phyloP scores from a whole-genome alignment of 768 basidiomycete genomes.

The Naganishia vishniacii region DNA sequence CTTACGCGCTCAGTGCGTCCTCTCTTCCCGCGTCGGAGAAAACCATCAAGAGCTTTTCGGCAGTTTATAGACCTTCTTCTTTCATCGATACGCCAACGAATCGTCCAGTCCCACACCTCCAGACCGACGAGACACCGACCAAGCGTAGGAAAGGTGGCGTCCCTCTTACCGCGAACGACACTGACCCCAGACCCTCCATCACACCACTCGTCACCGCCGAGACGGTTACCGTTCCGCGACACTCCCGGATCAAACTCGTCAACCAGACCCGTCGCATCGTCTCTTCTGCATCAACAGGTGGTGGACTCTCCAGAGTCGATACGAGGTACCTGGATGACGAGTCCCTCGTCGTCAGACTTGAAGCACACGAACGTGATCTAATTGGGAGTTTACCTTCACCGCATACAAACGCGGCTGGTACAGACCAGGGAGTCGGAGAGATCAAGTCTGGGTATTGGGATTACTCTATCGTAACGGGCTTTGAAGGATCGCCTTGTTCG shows the following conservation, averaged over 20 bases:
- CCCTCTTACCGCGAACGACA: no score
- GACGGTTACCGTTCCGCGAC: no score
- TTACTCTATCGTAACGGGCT: constrained; percentile 9
- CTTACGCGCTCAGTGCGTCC: no score
- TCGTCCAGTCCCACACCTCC: no score
- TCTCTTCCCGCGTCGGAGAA: constrained; percentile 12
- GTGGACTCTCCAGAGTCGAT: constrained; percentile 4
- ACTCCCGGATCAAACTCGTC: neutral
- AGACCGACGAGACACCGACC: constrained; percentile 2
- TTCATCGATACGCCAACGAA: neutral
- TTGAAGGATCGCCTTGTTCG: constrained; percentile 5
- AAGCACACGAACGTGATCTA: constrained; percentile 1
- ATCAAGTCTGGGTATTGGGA: constrained; percentile 13
- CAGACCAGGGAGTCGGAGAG: neutral
- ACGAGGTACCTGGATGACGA: constrained; percentile 10
- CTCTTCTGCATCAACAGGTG: no score
- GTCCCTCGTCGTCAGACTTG: neutral
- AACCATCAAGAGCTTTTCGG: constrained; percentile 13
- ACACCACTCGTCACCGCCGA: no score
- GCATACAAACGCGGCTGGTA: no score
- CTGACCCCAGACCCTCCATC: no score
- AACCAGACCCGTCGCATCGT: neutral
- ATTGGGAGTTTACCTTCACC: no score
- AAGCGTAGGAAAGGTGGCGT: neutral
- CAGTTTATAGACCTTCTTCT: constrained; percentile 12